A percentile compares a stretch with the other conserved stretches of the same genome.
These are phyloP conservation scores for Tulasnella calospora DNA, from an alignment of 768 basidiomycete species.

Conservation along the genomic window DNA sequence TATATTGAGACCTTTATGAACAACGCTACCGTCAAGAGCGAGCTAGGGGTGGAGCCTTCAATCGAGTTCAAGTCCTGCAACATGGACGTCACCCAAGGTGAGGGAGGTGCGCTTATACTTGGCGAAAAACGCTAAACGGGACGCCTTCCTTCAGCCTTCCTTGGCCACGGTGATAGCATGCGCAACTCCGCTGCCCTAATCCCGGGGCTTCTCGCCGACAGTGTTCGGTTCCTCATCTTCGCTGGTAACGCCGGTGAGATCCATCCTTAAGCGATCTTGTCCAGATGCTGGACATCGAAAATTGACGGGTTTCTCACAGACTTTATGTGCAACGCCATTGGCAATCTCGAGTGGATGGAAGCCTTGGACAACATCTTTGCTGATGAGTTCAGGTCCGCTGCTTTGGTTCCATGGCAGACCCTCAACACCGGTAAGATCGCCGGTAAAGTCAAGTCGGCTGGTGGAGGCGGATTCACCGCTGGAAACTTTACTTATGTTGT, in stretches of 20 bases:
- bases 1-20: slow-evolving; percentile 93
- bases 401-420: slow-evolving; percentile 51
- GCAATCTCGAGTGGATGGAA: slow-evolving; percentile 73
- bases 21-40: slow-evolving; percentile 62
- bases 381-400: slow-evolving; percentile 25
- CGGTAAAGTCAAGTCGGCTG: slow-evolving; percentile 68
- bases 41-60: slow-evolving; percentile 63
- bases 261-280: neutral
- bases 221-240: slow-evolving; percentile 80
- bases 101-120: neutral
- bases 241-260: slow-evolving; percentile 57
- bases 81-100: slow-evolving; percentile 65
- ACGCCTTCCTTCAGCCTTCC: slow-evolving; percentile 30
- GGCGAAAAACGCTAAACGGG: neutral
- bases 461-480: slow-evolving; percentile 56
- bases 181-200: slow-evolving; percentile 75
- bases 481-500: slow-evolving; percentile 83
- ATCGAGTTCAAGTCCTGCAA: slow-evolving; percentile 50
- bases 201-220: slow-evolving; percentile 74
- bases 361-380: slow-evolving; percentile 55
- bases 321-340: slow-evolving; percentile 85
- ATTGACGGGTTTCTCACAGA: slow-evolving; percentile 41
- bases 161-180: slow-evolving; percentile 76
- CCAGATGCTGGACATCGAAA: neutral
- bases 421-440: slow-evolving; percentile 49